Conservation (phyloP, 1,284 basidiomycete genomes). For the Paramarasmius palmivorus region DNA sequence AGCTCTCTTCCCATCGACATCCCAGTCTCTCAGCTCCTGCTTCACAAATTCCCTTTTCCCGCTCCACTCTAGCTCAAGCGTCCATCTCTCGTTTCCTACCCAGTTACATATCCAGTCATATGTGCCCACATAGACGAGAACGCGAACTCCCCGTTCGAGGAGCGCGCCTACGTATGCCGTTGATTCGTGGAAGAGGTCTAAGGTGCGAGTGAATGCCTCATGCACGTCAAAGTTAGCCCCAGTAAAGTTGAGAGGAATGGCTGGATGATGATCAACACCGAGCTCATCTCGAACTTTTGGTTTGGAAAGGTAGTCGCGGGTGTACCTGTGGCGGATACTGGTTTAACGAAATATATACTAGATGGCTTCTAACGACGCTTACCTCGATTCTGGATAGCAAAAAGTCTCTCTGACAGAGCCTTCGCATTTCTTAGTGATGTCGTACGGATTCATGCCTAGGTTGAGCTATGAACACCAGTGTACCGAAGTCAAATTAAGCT, state of each 20-base stretch:
- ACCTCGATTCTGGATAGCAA: conserved; percentile 53
- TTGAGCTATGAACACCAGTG: background rate
- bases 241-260: conserved; percentile 45
- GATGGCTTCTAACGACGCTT: conserved; percentile 9
- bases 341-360: background rate
- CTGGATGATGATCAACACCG: conserved; percentile 53
- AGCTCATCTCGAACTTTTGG: conserved; percentile 52
- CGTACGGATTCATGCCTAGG: conserved; percentile 54
- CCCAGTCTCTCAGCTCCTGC: conserved; percentile 52
- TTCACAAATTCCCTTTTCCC: conserved; percentile 50
- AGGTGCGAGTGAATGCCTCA: conserved; percentile 35
- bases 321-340: conserved; percentile 35
- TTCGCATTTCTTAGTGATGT: conserved; percentile 62
- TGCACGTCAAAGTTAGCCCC: conserved; percentile 46
- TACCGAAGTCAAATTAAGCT: too few species aligned
- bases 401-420: conserved; percentile 34
- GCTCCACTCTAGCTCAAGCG: conserved; percentile 62
- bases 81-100: conserved; percentile 70
- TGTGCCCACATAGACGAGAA: conserved; percentile 74
- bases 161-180: conserved; percentile 65
- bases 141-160: conserved; percentile 72
- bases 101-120: conserved; percentile 81
- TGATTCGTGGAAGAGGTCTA: conserved; percentile 45
- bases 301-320: conserved; percentile 55
- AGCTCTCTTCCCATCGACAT: conserved; percentile 38